phyloP scores from a whole-genome alignment of 345 rosid species.

The Sonneratia alba region DNA sequence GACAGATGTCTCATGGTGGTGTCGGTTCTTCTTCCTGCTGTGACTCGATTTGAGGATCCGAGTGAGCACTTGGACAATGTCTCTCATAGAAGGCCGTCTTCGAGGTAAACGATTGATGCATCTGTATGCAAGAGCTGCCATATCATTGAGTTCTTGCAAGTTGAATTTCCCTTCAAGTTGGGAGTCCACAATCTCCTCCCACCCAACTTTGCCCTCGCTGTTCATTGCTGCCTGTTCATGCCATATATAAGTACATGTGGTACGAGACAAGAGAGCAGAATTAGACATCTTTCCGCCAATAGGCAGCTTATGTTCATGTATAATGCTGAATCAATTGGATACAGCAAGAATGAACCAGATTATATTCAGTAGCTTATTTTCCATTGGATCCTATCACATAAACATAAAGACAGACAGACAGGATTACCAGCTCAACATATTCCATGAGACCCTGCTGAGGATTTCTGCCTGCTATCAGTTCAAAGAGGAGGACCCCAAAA shows the following conservation, averaged over 20 bases:
- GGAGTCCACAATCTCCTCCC: conserved; percentile 96
- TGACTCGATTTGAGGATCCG: conserved; percentile 62
- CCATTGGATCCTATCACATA: too few species aligned
- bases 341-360: background rate
- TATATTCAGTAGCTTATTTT: too few species aligned
- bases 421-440: conserved; percentile 73
- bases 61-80: conserved; percentile 75
- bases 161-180: conserved; percentile 71
- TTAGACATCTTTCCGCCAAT: background rate
- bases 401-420: background rate
- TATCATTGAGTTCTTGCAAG: conserved; percentile 65
- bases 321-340: background rate
- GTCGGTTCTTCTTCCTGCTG: conserved; percentile 12
- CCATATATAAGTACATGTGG: background rate
- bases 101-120: conserved; percentile 63
- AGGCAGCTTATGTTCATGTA: background rate
- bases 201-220: conserved; percentile 68
- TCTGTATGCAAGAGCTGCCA: conserved; percentile 83
- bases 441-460: conserved; percentile 98
- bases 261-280: background rate
- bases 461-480: conserved; percentile 87
- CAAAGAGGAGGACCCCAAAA: conserved; percentile 90
- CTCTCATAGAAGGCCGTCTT: conserved; percentile 91
- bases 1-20: conserved; percentile 34
- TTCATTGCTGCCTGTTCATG: conserved; percentile 76